Evolutionary conservation across 2,329 filamentous ascomycete species (phyloP).

Genomic region (Alternaria alternata): DNA sequence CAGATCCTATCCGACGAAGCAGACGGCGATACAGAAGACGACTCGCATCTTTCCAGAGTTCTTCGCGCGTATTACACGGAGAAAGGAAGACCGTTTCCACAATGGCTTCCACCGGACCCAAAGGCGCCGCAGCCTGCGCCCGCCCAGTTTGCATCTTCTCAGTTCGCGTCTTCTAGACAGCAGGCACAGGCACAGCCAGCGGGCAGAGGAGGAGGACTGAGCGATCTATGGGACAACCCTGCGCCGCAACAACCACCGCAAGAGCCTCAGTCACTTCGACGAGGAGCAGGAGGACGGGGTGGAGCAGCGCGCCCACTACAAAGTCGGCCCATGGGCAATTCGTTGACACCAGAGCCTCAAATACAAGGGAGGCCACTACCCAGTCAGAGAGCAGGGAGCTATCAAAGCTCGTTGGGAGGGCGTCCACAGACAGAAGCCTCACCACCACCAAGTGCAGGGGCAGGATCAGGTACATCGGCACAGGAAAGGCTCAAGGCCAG

Average conservation of each 20-base stretch:
- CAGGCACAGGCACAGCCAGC: conserved; percentile 36
- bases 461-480: conserved; percentile 63
- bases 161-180: conserved; percentile 60
- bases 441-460: conserved; percentile 51
- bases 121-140: conserved; percentile 66
- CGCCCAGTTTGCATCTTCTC: conserved; percentile 61
- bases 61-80: conserved; percentile 92
- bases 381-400: conserved; percentile 77
- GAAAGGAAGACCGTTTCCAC: conserved; percentile 80
- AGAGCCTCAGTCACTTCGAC: conserved; percentile 53
- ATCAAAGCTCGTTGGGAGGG: conserved; percentile 63
- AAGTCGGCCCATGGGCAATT: conserved; percentile 41
- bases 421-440: conserved; percentile 49
- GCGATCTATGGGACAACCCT: conserved; percentile 66
- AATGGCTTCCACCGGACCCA: conserved; percentile 91
- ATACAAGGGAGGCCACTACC: conserved; percentile 68
- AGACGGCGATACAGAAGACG: conserved; percentile 73
- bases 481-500: conserved; percentile 84
- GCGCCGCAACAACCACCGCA: conserved; percentile 49
- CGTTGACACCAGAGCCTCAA: conserved; percentile 45
- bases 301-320: conserved; percentile 42
- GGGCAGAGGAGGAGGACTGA: conserved; percentile 58
- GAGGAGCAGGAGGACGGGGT: conserved; percentile 55
- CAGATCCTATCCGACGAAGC: conserved; percentile 71
- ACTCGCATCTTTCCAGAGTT: conserved; percentile 93